Conservation (phyloP, 2,329 filamentous ascomycete genomes). For the Neopestalotiopsis sp. region DNA sequence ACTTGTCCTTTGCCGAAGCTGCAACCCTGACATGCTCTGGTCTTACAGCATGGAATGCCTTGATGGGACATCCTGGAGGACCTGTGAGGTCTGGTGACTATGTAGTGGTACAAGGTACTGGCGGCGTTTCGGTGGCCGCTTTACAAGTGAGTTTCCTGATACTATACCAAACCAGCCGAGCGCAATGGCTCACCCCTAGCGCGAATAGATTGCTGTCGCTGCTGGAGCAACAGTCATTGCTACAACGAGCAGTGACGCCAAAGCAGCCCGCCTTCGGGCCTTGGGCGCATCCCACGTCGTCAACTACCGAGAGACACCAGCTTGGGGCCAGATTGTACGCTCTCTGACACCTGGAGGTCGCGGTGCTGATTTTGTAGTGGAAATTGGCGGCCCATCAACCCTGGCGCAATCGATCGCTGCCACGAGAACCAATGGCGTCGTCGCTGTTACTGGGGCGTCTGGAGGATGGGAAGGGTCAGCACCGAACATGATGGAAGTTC, state of each 20-base stretch:
- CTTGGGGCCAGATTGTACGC: slow-evolving; percentile 65
- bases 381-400: slow-evolving; percentile 69
- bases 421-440: slow-evolving; percentile 41
- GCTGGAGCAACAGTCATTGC: slow-evolving; percentile 61
- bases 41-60: slow-evolving; percentile 57
- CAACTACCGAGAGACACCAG: slow-evolving; percentile 63
- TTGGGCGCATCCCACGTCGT: slow-evolving; percentile 64
- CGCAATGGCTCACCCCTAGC: background rate
- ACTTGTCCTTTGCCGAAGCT: slow-evolving; percentile 30
- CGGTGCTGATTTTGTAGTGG: slow-evolving; percentile 68
- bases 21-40: slow-evolving; percentile 55
- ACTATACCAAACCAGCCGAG: rapidly evolving
- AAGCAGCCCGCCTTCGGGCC: slow-evolving; percentile 56
- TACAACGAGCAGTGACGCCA: slow-evolving; percentile 62
- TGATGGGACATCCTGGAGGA: slow-evolving; percentile 51
- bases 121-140: slow-evolving; percentile 43
- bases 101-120: slow-evolving; percentile 47
- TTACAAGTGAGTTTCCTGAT: slow-evolving; percentile 22
- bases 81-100: slow-evolving; percentile 42
- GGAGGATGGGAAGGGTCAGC: slow-evolving; percentile 5
- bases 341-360: slow-evolving; percentile 49
- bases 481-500: background rate
- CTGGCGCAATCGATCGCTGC: slow-evolving; percentile 61
- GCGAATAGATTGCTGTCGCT: slow-evolving; percentile 48
- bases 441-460: slow-evolving; percentile 39